These are phyloP conservation scores for Bimuria novae-zelandiae DNA, from an alignment of 2,329 filamentous ascomycete genomes.

Conservation along the genomic window DNA sequence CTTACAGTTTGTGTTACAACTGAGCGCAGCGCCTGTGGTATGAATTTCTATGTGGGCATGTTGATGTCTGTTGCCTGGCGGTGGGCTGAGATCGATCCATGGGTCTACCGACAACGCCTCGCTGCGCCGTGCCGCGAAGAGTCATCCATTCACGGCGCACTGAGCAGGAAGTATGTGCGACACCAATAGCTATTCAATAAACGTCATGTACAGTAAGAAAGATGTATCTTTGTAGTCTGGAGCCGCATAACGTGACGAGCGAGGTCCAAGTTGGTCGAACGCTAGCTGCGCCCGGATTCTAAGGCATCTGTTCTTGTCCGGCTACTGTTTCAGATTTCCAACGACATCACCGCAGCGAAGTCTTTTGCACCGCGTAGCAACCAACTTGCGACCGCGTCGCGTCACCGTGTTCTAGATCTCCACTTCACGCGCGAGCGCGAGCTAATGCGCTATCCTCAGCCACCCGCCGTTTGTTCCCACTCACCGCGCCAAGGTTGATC, in stretches of 20 bases:
- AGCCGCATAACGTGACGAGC: not conserved
- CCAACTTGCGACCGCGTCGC: conserved; percentile 1
- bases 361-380: not conserved
- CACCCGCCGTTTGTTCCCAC: conserved; percentile 34
- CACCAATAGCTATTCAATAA: no score
- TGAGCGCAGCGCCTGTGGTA: not conserved
- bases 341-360: conserved; percentile 1
- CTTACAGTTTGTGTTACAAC: not conserved
- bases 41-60: not conserved
- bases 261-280: no score
- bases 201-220: no score
- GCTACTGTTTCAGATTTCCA: conserved; percentile 7
- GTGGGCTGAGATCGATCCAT: not conserved
- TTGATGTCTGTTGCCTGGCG: conserved; percentile 3
- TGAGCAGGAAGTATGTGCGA: no score
- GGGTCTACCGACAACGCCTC: not conserved
- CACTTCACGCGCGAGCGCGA: conserved; percentile 1
- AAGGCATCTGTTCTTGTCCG: not conserved
- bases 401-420: not conserved
- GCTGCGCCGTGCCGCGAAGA: conserved; percentile 1
- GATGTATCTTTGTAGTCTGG: not conserved
- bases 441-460: conserved; percentile 24
- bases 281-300: no score
- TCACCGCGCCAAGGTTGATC: conserved; percentile 37
- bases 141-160: not conserved